These are phyloP conservation scores for Nematodospora anomalae DNA, from an alignment of 1,139 yeast species.

Conservation along the genomic window DNA sequence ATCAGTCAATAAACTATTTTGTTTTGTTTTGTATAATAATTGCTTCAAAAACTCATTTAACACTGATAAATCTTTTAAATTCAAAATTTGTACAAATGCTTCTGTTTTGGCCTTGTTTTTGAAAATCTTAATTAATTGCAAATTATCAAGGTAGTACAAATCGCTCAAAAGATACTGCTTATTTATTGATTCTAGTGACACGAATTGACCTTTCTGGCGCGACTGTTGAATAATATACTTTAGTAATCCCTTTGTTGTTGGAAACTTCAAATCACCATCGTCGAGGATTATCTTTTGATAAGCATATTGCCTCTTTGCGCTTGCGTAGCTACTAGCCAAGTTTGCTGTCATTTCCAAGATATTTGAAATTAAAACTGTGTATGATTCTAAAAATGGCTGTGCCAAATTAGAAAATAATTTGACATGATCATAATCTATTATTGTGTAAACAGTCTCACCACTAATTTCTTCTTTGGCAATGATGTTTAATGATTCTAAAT, in stretches of 20 bases:
- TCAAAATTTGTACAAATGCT: slow-evolving; percentile 39
- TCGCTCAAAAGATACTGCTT: slow-evolving; percentile 47
- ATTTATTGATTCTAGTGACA: slow-evolving; percentile 36
- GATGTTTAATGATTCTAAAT: slow-evolving; percentile 21
- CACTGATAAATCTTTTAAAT: slow-evolving; percentile 30
- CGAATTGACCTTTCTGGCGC: slow-evolving; percentile 17
- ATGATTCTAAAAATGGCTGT: slow-evolving; percentile 42
- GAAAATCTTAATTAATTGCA: slow-evolving; percentile 36
- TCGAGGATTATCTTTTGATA: slow-evolving; percentile 13
- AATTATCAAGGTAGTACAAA: slow-evolving; percentile 40
- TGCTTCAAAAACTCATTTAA: slow-evolving; percentile 29
- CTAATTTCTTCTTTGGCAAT: slow-evolving; percentile 17
- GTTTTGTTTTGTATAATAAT: slow-evolving; percentile 18
- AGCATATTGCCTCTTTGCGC: slow-evolving; percentile 11
- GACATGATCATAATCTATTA: slow-evolving; percentile 26
- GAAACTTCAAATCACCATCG: slow-evolving; percentile 22
- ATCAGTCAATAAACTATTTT: slow-evolving; percentile 15
- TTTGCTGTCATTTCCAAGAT: slow-evolving; percentile 19
- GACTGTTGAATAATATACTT: slow-evolving; percentile 28
- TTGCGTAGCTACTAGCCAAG: slow-evolving; percentile 14
- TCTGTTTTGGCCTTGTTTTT: slow-evolving; percentile 46
- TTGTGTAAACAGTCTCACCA: slow-evolving; percentile 22
- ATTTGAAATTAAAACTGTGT: slow-evolving; percentile 33
- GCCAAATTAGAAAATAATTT: slow-evolving; percentile 28
- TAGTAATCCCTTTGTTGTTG: slow-evolving; percentile 42